phyloP scores from a whole-genome alignment of 768 basidiomycete genomes.

The Boletus subparvulus region DNA sequence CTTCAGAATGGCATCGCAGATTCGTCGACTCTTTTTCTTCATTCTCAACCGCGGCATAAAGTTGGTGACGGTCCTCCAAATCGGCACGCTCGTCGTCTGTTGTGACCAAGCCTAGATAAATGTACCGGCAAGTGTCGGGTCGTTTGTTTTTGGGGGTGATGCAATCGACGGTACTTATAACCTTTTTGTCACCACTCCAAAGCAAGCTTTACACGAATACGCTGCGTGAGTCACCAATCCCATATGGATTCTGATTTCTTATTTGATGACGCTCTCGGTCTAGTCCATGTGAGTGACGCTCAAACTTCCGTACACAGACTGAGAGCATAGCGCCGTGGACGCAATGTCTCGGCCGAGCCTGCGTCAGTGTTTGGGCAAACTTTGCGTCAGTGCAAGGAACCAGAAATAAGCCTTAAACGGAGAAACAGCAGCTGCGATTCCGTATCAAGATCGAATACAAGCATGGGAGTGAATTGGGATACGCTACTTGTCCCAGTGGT shows the following conservation, averaged over 20 bases:
- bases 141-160: background rate
- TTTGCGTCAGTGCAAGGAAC: background rate
- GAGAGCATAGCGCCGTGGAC: background rate
- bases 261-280: background rate
- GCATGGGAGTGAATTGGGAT: background rate
- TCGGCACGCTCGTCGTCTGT: background rate
- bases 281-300: background rate
- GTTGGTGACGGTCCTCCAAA: constrained; percentile 5
- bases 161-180: background rate
- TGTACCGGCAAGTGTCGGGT: too few species aligned
- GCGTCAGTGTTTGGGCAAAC: background rate
- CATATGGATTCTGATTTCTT: background rate
- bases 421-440: background rate
- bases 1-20: background rate
- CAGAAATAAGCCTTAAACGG: background rate
- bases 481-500: background rate
- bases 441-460: background rate
- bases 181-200: background rate
- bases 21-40: background rate
- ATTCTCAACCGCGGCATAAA: constrained; percentile 2
- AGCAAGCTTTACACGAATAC: constrained; percentile 3
- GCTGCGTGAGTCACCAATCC: background rate
- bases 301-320: background rate
- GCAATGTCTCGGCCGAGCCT: background rate
- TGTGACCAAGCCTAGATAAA: background rate